Evolutionary conservation across 176 grass and related monocot genomes (phyloP).

Genomic region (Rhynchospora tenuis): DNA sequence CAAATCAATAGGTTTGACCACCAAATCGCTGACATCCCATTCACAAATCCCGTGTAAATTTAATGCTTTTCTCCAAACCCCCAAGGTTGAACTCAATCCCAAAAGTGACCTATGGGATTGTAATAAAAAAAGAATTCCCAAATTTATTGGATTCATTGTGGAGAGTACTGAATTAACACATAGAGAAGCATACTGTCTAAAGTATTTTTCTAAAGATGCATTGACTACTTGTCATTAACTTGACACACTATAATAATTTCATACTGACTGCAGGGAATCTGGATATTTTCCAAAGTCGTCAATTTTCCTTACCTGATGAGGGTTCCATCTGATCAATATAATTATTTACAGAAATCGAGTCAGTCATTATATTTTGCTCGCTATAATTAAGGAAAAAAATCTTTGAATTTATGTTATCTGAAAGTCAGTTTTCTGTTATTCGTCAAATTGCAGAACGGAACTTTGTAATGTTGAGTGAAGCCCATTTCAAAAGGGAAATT

Average conservation of each 20-base stretch:
- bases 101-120: neutral
- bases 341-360: neutral
- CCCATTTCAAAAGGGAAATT: no score
- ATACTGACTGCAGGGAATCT: neutral
- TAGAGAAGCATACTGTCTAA: neutral
- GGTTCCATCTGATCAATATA: neutral
- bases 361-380: neutral
- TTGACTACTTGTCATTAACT: neutral
- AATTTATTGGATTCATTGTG: neutral
- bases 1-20: constrained; percentile 13
- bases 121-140: neutral
- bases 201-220: neutral
- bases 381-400: no score
- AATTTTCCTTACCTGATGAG: neutral
- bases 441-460: no score
- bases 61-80: neutral
- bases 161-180: neutral
- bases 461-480: no score
- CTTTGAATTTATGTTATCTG: no score
- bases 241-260: neutral
- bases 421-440: no score
- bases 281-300: neutral
- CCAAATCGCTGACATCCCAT: constrained; percentile 1
- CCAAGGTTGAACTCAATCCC: constrained; percentile 19
- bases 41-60: constrained; percentile 20